These are phyloP conservation scores for Alopecurus myosuroides DNA, from an alignment of 176 grass and related monocot species.

Conservation along the genomic window DNA sequence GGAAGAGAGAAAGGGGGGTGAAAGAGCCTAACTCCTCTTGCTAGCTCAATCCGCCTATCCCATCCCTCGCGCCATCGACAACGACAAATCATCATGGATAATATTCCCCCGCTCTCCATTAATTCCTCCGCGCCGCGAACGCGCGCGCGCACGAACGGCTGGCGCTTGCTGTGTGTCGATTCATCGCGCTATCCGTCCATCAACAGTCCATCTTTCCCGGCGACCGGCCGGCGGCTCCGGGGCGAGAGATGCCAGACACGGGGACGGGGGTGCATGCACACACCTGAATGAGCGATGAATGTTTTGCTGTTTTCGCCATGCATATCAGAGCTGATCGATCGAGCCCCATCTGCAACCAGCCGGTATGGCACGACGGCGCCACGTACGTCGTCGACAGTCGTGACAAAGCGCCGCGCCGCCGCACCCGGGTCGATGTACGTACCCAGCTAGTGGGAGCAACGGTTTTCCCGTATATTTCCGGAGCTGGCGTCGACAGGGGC, in stretches of 20 bases:
- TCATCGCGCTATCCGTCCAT: neutral
- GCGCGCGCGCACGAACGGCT: neutral
- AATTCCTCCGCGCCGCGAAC: neutral
- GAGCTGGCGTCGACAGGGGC: neutral
- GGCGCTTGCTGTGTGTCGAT: neutral
- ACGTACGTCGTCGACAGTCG: neutral
- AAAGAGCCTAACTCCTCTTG: too few relatives aligned
- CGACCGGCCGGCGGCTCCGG: conserved; percentile 27
- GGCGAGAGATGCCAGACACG: neutral
- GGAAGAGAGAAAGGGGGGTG: too few relatives aligned
- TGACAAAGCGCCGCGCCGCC: neutral
- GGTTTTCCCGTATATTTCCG: neutral
- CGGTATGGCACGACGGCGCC: neutral
- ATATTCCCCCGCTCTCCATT: neutral
- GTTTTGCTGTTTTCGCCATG: neutral
- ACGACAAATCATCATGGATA: conserved; percentile 1
- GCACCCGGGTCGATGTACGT: neutral
- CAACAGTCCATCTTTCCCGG: conserved; percentile 30
- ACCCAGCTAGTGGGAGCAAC: neutral
- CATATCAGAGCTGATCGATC: neutral
- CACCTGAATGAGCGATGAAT: neutral
- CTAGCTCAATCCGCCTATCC: neutral
- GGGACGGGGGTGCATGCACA: neutral
- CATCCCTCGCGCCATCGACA: neutral
- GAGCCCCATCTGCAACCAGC: neutral